Conservation (phyloP, 1,139 yeast genomes). For the Tardiomyces blankii region DNA sequence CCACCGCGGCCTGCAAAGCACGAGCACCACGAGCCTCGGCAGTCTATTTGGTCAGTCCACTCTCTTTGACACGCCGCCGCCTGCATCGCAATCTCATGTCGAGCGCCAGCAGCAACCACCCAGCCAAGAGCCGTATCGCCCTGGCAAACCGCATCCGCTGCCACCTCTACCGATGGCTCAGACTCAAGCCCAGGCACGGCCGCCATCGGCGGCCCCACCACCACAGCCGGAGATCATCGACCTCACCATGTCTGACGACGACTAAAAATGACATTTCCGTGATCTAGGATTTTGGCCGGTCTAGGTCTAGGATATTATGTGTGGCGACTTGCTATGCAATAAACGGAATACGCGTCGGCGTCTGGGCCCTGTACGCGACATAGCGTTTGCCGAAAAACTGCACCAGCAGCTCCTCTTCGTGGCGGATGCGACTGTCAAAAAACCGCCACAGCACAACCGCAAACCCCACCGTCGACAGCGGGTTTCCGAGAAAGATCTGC, state of each 20-base stretch:
- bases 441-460: constrained; percentile 47
- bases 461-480: constrained; percentile 40
- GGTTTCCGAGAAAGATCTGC: constrained; percentile 60
- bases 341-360: constrained; percentile 57
- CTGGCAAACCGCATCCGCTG: background rate
- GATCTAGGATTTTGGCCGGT: too few relatives aligned
- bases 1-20: too few relatives aligned
- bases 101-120: background rate
- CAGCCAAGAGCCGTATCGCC: too few relatives aligned
- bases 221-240: constrained; percentile 1
- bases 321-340: constrained; percentile 20
- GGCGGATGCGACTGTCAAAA: constrained; percentile 49
- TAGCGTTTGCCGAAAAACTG: constrained; percentile 65
- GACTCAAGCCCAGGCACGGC: too few relatives aligned
- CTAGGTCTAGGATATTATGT: too few relatives aligned
- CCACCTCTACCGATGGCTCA: background rate
- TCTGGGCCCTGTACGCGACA: constrained; percentile 36
- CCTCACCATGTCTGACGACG: constrained; percentile 4
- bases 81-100: background rate
- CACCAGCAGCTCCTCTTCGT: constrained; percentile 56
- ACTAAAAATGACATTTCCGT: background rate
- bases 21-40: background rate
- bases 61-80: background rate
- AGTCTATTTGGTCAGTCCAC: background rate
- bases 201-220: too few relatives aligned